Evolutionary conservation across 495 filamentous ascomycete genomes (phyloP), one percentile per base, ranked within the genome.

Genomic region (Penicillium verhagenii): DNA sequence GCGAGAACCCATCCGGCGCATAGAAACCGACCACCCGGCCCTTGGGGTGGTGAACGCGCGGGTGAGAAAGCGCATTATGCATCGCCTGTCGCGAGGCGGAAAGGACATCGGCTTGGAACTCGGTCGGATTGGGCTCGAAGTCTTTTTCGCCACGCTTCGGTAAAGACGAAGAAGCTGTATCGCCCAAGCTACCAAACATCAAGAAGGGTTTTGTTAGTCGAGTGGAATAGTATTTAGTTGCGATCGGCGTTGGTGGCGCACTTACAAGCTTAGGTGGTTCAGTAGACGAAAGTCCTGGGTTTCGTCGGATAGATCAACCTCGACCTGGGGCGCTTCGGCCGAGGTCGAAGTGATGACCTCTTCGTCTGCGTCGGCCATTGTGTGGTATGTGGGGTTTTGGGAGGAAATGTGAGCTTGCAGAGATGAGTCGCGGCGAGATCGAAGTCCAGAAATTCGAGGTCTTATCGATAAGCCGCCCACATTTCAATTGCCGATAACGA

Each of bases 121-220:
- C 75, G 13, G 94, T 97, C 52, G 87, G 90, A 69, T 97, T 90
- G 13, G 89, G 83, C 71, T 97, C 94, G 69, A 97, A 98, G 75
- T 98, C 94, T 69, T 98, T 98, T 65, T 94, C 89, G 45, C 94
- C 94, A 53, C 89, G 88, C 55, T 83, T 86, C 33, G 89, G 89
- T 29, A 92, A 76, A 13, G 72, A 69, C 6, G 72, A 56, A 39
- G 74, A 61, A 23, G 72, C 56, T 33, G 60, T 56, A 25, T 73
- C 74, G 48, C 67, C 59, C 40, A 73, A 51, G 23, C 70, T 72
- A 50, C 2, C 18, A 16, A 14, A 13, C 9, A 24, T 13, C 11
- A n/a, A n/a, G n/a, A n/a, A n/a, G n/a, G n/a, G n/a, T 18, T 23
- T 33, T 50, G 14, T 50, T 37, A 50, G 23, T 25, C 14, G 9